phyloP scores from a whole-genome alignment of 2,329 filamentous ascomycete species.

The Leptodontidium sp. region DNA sequence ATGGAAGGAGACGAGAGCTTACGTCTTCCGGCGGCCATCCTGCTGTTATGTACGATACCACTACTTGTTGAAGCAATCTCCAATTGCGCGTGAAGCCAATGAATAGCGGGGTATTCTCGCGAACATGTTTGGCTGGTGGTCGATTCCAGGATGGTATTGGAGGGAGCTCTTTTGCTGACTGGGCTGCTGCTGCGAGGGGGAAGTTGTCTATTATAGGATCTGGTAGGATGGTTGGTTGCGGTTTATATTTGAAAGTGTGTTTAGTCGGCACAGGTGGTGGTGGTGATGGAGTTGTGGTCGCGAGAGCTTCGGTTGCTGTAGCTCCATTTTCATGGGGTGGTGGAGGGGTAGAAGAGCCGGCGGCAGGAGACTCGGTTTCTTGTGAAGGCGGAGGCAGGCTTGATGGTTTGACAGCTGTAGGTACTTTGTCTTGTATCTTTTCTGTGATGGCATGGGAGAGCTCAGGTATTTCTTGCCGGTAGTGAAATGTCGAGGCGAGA shows the following conservation, averaged over 20 bases:
- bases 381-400: background rate
- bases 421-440: conserved; percentile 21
- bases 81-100: conserved; percentile 67
- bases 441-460: background rate
- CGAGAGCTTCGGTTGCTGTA: background rate
- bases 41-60: conserved; percentile 64
- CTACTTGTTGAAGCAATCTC: conserved; percentile 62
- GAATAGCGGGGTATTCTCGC: conserved; percentile 59
- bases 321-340: background rate
- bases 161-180: conserved; percentile 46
- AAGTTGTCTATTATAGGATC: conserved; percentile 43
- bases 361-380: background rate
- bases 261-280: background rate
- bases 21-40: conserved; percentile 62
- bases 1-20: background rate
- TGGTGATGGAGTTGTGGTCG: background rate
- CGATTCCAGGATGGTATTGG: conserved; percentile 56
- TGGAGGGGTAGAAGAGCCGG: background rate
- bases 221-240: conserved; percentile 13
- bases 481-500: conserved; percentile 27
- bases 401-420: background rate
- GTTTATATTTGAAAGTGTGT: conserved; percentile 33
- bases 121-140: conserved; percentile 51
- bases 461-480: conserved; percentile 3
- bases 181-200: conserved; percentile 37